Conservation (phyloP, 306 rosid genomes). For the Pueraria montana region DNA sequence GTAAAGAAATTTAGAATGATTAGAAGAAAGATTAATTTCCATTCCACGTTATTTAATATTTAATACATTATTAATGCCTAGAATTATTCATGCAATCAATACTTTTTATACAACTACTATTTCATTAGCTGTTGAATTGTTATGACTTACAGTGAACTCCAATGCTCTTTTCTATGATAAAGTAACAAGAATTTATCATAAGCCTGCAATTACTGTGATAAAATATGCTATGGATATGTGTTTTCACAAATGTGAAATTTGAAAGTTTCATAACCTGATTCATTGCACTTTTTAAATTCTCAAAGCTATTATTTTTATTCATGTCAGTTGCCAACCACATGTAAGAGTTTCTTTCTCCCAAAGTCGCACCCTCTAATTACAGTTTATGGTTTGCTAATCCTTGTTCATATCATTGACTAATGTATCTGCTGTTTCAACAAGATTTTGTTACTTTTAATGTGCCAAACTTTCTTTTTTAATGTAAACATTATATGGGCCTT, state of each 20-base stretch:
- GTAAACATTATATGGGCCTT: background rate
- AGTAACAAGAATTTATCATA: too few relatives aligned
- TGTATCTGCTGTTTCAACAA: slow-evolving; percentile 23
- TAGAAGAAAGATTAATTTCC: slow-evolving; percentile 17
- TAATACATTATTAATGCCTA: background rate
- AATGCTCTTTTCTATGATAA: too few relatives aligned
- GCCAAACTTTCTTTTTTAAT: slow-evolving; percentile 14
- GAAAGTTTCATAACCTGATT: slow-evolving; percentile 30
- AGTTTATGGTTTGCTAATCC: slow-evolving; percentile 8
- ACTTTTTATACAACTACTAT: background rate
- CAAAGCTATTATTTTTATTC: slow-evolving; percentile 16
- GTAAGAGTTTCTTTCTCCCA: slow-evolving; percentile 10
- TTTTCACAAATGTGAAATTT: background rate
- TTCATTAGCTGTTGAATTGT: background rate
- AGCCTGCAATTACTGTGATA: background rate
- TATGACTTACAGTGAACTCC: too few relatives aligned
- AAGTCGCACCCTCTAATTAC: background rate
- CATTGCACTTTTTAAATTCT: background rate
- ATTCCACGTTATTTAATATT: slow-evolving; percentile 22
- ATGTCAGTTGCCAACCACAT: slow-evolving; percentile 1
- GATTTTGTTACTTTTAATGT: slow-evolving; percentile 11
- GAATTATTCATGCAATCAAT: background rate
- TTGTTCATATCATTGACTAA: slow-evolving; percentile 21
- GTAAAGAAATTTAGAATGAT: slow-evolving; percentile 18
- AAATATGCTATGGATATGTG: background rate